Base-by-base conservation (phyloP, 148 eudicot genomes). In the Diospyros lotus region DNA sequence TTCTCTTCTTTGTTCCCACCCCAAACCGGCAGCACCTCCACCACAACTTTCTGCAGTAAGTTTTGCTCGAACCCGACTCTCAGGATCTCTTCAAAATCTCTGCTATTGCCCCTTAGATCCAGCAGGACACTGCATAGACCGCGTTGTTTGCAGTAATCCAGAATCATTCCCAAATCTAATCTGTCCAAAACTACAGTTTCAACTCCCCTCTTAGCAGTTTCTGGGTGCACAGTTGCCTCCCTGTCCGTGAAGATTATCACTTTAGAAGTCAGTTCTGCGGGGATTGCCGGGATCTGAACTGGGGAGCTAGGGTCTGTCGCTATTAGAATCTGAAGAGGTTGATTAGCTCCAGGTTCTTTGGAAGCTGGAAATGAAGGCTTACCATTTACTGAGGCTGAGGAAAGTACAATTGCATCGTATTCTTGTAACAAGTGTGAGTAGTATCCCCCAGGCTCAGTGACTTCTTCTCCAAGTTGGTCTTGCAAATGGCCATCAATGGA, bases 391-490 rank as follows among this genome's bases (percentile, higher is more conserved):
- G 71, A 66, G 15, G 80, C 62, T 10, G 88, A 77, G 70, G 91
- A 80, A 68, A 90, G 84, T 68, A 95, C 65, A 68, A 95, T 75
- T n/a, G 96, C 94, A 64, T 95, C 97, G 66, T 87, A 88, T 82
- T 92, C 96, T 77, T 92, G 96, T 73, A 95, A 82, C 64, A 95
- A 74, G 61, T 82, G 80, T 1, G 98, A 95, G 84, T 90, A 92
- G 81, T 92, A 92, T 71, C 97, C 97, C 75, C 94, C 96, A 71
- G 79, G 44, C 2, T 87, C 84, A 5, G 58, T 69, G 66, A 58
- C 91, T 58, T 75, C 86, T 73, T 89, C 88, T 38, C 87, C 91
- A 5, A 90, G 77, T 66, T 85, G 85, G 76, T 86, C 85, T 78
- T 83, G 74, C 52, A 87, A 28, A 48, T 74, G 75, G 45, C 94